A percentile compares a stretch with the other conserved stretches of the same genome.
These are phyloP conservation scores for Solanum chmielewskii DNA, from an alignment of 257 asterid genomes.

Conservation along the genomic window DNA sequence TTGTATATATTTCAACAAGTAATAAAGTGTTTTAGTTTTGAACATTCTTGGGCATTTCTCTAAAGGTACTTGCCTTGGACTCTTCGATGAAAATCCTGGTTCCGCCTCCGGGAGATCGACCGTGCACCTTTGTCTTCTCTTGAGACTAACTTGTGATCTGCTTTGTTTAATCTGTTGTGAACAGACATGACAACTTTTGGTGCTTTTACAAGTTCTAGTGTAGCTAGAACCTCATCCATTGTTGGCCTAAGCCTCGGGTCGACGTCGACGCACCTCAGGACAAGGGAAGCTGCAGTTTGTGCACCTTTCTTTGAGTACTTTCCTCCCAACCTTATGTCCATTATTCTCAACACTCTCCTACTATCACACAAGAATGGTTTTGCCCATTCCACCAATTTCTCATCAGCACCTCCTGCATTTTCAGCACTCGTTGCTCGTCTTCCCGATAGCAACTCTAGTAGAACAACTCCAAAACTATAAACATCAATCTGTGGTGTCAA, in stretches of 20 bases:
- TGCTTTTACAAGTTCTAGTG: constrained; percentile 22
- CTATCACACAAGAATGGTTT: constrained; percentile 34
- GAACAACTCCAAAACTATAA: constrained; percentile 35
- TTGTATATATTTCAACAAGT: background rate
- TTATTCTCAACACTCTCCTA: constrained; percentile 44
- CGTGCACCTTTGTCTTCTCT: background rate
- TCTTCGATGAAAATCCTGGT: background rate
- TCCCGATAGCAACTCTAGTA: constrained; percentile 30
- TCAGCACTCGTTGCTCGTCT: constrained; percentile 46
- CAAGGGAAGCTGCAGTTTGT: constrained; percentile 39
- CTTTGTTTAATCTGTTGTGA: background rate
- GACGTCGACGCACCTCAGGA: constrained; percentile 28
- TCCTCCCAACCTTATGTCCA: constrained; percentile 64
- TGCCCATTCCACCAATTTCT: constrained; percentile 62
- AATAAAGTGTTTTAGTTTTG: background rate
- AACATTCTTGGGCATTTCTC: background rate
- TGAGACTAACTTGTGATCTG: background rate
- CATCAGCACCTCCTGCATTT: constrained; percentile 37
- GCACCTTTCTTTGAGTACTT: constrained; percentile 50
- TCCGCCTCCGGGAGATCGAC: background rate
- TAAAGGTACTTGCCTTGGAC: background rate
- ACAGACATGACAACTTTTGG: constrained; percentile 3
- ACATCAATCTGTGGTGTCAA: constrained; percentile 38
- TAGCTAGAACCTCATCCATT: constrained; percentile 35
- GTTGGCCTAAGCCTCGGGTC: constrained; percentile 44